A percentile compares a stretch with the other conserved stretches of the same genome.
Evolutionary conservation across 257 asterid genomes (phyloP).

Genomic region (Solanum sejunctum): DNA sequence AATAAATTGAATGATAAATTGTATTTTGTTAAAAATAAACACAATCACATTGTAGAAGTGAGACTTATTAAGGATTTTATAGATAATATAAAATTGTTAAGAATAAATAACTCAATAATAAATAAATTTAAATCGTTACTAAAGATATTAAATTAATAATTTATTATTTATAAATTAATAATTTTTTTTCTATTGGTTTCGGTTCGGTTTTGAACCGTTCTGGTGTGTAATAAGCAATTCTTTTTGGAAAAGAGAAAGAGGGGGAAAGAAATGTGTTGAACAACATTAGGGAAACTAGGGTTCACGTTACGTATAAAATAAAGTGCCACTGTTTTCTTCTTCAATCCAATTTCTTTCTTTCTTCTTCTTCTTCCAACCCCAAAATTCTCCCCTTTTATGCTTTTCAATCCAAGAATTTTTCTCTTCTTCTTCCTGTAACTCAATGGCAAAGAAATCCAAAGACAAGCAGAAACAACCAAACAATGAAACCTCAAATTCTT

Average conservation of each 20-base stretch:
- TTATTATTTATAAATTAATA: too few species aligned
- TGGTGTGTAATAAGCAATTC: not conserved
- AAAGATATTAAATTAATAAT: too few species aligned
- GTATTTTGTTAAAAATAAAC: too few species aligned
- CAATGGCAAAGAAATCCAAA: constrained; percentile 52
- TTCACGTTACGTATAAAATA: not conserved
- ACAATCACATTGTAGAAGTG: too few species aligned
- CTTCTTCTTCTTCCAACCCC: not conserved
- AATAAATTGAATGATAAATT: too few species aligned
- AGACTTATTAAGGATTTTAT: too few species aligned
- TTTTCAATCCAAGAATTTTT: not conserved
- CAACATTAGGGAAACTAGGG: not conserved
- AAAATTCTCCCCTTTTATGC: not conserved
- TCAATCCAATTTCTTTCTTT: not conserved
- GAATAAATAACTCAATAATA: too few species aligned
- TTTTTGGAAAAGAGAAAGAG: not conserved
- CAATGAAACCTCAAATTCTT: constrained; percentile 18
- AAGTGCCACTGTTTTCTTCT: not conserved
- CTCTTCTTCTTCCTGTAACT: not conserved
- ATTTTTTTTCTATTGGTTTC: too few species aligned
- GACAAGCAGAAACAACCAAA: constrained; percentile 9
- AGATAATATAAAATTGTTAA: too few species aligned
- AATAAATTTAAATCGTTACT: too few species aligned
- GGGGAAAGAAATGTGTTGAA: not conserved
- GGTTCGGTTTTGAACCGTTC: too few species aligned